A percentile compares a stretch with the other conserved stretches of the same genome.
These are phyloP conservation scores for Cercospora brassicicola DNA, from an alignment of 2,329 filamentous ascomycete genomes.

Conservation along the genomic window DNA sequence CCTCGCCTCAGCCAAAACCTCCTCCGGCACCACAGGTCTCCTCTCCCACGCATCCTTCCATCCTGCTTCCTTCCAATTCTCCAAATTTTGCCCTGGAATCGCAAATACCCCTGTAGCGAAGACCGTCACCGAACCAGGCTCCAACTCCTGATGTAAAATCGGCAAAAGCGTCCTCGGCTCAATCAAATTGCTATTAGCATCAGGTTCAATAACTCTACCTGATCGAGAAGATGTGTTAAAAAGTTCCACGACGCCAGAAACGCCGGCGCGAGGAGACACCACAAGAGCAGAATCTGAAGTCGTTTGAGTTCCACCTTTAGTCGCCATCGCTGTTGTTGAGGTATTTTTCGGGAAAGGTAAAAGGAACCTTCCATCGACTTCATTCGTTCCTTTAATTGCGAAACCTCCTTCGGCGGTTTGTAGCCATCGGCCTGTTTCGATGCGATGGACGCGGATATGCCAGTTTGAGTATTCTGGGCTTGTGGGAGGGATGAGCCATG, in stretches of 20 bases:
- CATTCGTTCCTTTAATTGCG: constrained; percentile 63
- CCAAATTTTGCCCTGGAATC: constrained; percentile 56
- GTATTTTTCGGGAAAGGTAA: constrained; percentile 21
- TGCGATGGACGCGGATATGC: constrained; percentile 66
- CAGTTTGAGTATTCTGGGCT: constrained; percentile 61
- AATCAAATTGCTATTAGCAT: constrained; percentile 76
- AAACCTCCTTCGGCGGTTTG: constrained; percentile 74
- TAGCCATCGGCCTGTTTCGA: constrained; percentile 61
- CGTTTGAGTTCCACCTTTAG: background rate
- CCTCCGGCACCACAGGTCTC: constrained; percentile 29
- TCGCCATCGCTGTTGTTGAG: constrained; percentile 18
- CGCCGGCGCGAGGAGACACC: constrained; percentile 52
- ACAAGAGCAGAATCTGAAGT: constrained; percentile 36
- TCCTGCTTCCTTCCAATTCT: constrained; percentile 50
- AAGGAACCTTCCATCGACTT: constrained; percentile 60
- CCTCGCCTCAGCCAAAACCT: background rate
- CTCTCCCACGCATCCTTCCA: constrained; percentile 55
- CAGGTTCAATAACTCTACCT: constrained; percentile 70
- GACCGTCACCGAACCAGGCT: constrained; percentile 60
- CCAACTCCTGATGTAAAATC: constrained; percentile 63
- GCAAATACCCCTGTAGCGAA: constrained; percentile 72
- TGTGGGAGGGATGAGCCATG: constrained; percentile 62
- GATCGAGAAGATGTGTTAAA: constrained; percentile 40
- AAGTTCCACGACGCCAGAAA: constrained; percentile 54
- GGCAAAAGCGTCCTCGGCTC: constrained; percentile 72